Percentiles rank a stretch among this genome's conserved stretches.
Conservation (phyloP, 768 basidiomycete genomes). For the Austroboletus eburneus region DNA sequence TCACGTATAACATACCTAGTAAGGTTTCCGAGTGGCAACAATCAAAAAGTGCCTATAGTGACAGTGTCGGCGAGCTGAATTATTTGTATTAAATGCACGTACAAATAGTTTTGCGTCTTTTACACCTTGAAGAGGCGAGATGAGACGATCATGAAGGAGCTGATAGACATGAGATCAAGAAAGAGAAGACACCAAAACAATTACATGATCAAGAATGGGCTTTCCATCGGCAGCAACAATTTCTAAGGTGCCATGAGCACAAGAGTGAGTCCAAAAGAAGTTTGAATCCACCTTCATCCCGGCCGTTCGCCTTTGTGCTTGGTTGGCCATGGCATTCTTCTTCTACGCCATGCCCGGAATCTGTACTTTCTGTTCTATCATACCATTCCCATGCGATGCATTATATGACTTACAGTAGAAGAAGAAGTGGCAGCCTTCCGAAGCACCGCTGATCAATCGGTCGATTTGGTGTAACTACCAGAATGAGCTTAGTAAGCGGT, state of each 20-base stretch:
- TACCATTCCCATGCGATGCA: no score
- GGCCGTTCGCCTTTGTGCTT: slow-evolving; percentile 41
- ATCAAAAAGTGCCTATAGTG: slow-evolving; percentile 25
- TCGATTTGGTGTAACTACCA: slow-evolving; percentile 38
- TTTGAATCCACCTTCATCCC: slow-evolving; percentile 40
- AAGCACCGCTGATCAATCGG: slow-evolving; percentile 38
- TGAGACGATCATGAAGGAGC: slow-evolving; percentile 18
- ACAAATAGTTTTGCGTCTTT: slow-evolving; percentile 23
- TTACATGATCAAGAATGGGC: slow-evolving; percentile 23
- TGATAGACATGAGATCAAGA: slow-evolving; percentile 3
- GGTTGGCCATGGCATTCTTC: slow-evolving; percentile 24
- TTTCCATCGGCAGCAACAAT: slow-evolving; percentile 18
- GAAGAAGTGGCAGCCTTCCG: slow-evolving; percentile 45
- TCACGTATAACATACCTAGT: slow-evolving; percentile 13
- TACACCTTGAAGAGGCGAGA: slow-evolving; percentile 15
- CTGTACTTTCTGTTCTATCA: slow-evolving; percentile 1
- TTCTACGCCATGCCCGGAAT: slow-evolving; percentile 22
- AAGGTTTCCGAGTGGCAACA: slow-evolving; percentile 29
- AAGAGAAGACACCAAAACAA: background rate
- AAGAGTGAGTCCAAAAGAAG: background rate
- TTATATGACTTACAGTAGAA: slow-evolving; percentile 46
- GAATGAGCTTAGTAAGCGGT: background rate
- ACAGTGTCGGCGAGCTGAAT: background rate
- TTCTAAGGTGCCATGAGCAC: slow-evolving; percentile 9
- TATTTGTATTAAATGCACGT: background rate